Base-by-base conservation (phyloP, 345 rosid species). In the Conringia planisiliqua region DNA sequence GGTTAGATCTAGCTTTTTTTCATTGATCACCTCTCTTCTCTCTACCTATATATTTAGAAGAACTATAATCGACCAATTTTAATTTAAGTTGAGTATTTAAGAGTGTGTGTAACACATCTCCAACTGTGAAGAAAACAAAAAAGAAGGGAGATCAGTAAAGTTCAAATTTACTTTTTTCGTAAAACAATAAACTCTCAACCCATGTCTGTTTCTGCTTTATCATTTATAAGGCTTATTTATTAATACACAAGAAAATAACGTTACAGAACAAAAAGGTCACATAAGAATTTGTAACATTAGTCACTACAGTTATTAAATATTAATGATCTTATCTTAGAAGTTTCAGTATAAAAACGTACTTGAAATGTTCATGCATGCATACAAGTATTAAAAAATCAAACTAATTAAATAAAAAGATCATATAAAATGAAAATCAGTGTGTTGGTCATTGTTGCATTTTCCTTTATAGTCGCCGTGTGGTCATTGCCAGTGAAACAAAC, bases 341-440 rank as follows among this genome's bases (percentile, higher is more conserved):
- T 56, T 56, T 30, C 61, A n/a, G 7, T 56, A 56, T 56, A 30
- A 56, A 55, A n/a, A 8, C 61, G 7, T 7, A 29, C 61, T 56
- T 9, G 22, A 12, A 8, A n/a, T 55, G 20, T 14, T 30, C 61
- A n/a, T 56, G 16, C 32, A 51, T 51, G 22, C 61, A 56, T n/a
- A 30, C 8, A 13, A 55, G 3, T 29, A 14, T 13, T 29, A 27
- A 55, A 29, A 29, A 33, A 54, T 30, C 22, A 30, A n/a, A 56
- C 6, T n/a, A 29, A 55, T 2, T 6, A 27, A 14, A 54, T 7
- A 55, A 56, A 29, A n/a, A 26, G 6, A n/a, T 6, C 13, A 4
- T n/a, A 56, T n/a, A 56, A 56, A 56, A 74, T 74, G 78, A 74
- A 60, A 40, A 59, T 67, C 11, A 29, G 30, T 38, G 5, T 50